These are phyloP conservation scores for Prunus mira DNA, from an alignment of 306 rosid genomes.

Conservation along the genomic window DNA sequence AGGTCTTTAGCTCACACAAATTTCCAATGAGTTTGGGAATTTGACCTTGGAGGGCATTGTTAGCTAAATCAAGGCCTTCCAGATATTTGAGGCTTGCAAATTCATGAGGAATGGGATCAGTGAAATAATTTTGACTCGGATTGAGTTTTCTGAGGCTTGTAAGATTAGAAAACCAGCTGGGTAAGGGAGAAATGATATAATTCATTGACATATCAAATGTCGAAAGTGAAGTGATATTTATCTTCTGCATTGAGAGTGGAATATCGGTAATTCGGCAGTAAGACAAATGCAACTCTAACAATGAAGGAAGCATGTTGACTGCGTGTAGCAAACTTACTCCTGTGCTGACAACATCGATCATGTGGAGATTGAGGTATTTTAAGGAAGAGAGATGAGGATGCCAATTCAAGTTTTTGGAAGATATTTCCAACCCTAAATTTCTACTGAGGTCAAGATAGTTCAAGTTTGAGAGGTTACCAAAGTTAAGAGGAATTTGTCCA, in stretches of 20 bases:
- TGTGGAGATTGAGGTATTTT: constrained; percentile 24
- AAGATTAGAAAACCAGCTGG: constrained; percentile 26
- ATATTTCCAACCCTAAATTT: no score
- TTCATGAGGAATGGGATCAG: background rate
- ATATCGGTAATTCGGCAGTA: accelerated
- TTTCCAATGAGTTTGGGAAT: background rate
- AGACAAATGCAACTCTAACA: background rate
- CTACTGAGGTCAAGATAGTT: constrained; percentile 20
- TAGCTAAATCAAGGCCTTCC: background rate
- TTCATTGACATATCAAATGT: background rate
- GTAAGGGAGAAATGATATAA: background rate
- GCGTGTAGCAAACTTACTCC: constrained; percentile 6
- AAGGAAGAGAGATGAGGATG: constrained; percentile 30
- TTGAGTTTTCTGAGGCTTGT: background rate
- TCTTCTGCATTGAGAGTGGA: background rate
- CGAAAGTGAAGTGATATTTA: background rate
- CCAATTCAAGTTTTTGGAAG: constrained; percentile 15
- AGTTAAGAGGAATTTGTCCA: background rate
- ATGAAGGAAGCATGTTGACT: constrained; percentile 1
- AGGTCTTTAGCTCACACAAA: background rate
- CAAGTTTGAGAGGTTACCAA: constrained; percentile 3
- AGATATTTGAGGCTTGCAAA: constrained; percentile 5
- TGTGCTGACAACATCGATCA: constrained; percentile 17
- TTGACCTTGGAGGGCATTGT: background rate
- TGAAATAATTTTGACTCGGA: accelerated